Conservation (phyloP, 2,329 filamentous ascomycete genomes). For the Helminthosporium solani region DNA sequence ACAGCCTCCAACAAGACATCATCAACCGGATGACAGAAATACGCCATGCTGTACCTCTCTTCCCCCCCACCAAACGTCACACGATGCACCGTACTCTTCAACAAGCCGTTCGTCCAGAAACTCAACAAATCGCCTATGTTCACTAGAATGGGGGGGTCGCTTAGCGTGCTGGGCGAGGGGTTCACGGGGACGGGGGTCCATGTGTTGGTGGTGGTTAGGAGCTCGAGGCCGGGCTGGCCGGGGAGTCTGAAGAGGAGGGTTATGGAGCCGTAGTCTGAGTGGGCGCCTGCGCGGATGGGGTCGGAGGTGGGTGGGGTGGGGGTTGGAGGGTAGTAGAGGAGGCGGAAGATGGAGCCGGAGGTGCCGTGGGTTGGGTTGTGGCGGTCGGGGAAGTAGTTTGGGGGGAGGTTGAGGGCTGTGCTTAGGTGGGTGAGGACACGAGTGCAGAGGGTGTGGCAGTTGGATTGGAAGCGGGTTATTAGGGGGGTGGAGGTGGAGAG, state of each 20-base stretch:
- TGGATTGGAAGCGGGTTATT: slow-evolving; percentile 46
- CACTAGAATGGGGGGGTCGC: slow-evolving; percentile 54
- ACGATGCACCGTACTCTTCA: slow-evolving; percentile 85
- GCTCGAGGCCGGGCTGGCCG: slow-evolving; percentile 83
- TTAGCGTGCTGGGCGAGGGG: slow-evolving; percentile 59
- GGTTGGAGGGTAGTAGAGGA: slow-evolving; percentile 54
- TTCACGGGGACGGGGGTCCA: slow-evolving; percentile 50
- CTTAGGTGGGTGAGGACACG: slow-evolving; percentile 76
- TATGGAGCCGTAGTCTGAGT: slow-evolving; percentile 78
- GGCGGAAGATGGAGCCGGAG: slow-evolving; percentile 53
- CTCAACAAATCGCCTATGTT: slow-evolving; percentile 72
- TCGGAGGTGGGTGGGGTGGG: slow-evolving; percentile 24
- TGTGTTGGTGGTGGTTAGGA: slow-evolving; percentile 60
- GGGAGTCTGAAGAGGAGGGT: slow-evolving; percentile 79
- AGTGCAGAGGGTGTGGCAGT: slow-evolving; percentile 72
- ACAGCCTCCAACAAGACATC: slow-evolving; percentile 55
- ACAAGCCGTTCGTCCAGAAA: slow-evolving; percentile 87
- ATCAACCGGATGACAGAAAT: slow-evolving; percentile 64
- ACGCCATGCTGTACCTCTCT: slow-evolving; percentile 60
- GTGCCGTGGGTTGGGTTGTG: slow-evolving; percentile 56
- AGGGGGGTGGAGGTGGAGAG: slow-evolving; percentile 61
- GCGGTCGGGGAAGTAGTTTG: slow-evolving; percentile 56
- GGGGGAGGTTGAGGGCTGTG: slow-evolving; percentile 64
- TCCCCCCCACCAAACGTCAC: slow-evolving; percentile 66
- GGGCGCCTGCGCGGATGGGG: slow-evolving; percentile 84